Percentiles rank a stretch among this genome's conserved stretches.
Conservation (phyloP, 225 moss, liverwort and hornwort species). For the Marchantia polymorpha region DNA sequence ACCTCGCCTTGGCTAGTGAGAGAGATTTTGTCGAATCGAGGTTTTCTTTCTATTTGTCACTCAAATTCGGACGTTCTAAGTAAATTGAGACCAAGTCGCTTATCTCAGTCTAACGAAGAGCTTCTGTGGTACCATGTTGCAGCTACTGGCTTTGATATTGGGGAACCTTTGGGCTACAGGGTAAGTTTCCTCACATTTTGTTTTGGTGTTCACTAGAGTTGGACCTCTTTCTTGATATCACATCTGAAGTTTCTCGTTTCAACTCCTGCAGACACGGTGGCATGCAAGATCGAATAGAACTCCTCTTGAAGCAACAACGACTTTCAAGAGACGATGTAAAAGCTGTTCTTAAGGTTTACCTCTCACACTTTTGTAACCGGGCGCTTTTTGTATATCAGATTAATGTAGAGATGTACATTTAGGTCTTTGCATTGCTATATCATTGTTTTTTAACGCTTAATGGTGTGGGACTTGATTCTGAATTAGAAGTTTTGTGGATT, state of each 20-base stretch:
- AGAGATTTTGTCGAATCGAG: background rate
- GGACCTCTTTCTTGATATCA: background rate
- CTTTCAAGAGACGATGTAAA: slow-evolving; percentile 78
- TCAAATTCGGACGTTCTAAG: too few species aligned
- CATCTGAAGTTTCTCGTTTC: slow-evolving; percentile 3
- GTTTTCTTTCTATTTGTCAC: background rate
- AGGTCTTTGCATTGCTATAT: too few species aligned
- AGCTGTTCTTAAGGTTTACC: slow-evolving; percentile 67
- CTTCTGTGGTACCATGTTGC: slow-evolving; percentile 20
- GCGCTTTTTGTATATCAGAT: background rate
- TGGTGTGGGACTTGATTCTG: background rate
- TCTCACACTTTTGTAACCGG: background rate
- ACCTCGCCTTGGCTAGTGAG: background rate
- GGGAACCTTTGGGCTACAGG: slow-evolving; percentile 83
- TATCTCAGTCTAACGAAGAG: background rate
- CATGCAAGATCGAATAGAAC: slow-evolving; percentile 77
- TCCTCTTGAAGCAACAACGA: slow-evolving; percentile 79
- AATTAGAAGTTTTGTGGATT: slow-evolving; percentile 3
- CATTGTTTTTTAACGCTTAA: too few species aligned
- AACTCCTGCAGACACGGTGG: slow-evolving; percentile 60
- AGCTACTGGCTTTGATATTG: slow-evolving; percentile 87
- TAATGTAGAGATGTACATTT: too few species aligned
- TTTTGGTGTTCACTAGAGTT: background rate
- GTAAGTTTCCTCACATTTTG: slow-evolving; percentile 48
- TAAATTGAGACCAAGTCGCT: background rate